phyloP scores from a whole-genome alignment of 2,329 filamentous ascomycete species.

The Aspergillus pseudoglaucus region DNA sequence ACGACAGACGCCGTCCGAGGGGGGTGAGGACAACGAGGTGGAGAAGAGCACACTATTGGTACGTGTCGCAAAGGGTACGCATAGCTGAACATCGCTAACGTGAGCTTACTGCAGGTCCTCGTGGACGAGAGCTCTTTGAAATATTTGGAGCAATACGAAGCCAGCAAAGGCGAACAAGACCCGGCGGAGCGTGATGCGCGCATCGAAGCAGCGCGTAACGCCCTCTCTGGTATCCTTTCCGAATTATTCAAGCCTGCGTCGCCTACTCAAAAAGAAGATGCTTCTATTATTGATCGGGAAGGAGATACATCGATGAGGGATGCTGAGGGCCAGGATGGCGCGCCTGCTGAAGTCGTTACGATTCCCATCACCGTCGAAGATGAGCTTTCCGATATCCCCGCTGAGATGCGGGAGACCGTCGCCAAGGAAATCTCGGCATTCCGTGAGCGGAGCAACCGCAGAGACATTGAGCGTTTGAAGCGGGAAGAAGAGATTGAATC shows the following conservation, averaged over 20 bases:
- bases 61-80: constrained; percentile 13
- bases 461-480: constrained; percentile 80
- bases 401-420: constrained; percentile 92
- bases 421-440: constrained; percentile 92
- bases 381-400: constrained; percentile 88
- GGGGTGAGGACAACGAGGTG: constrained; percentile 42
- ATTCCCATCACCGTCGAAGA: constrained; percentile 85
- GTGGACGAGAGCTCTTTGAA: constrained; percentile 77
- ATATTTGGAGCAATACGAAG: constrained; percentile 77
- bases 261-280: constrained; percentile 39
- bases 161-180: constrained; percentile 58
- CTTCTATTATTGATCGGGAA: constrained; percentile 52
- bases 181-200: constrained; percentile 58
- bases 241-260: constrained; percentile 64
- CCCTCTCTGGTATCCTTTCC: constrained; percentile 61
- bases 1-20: constrained; percentile 52
- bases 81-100: neutral
- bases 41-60: constrained; percentile 67
- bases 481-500: constrained; percentile 91
- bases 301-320: constrained; percentile 67
- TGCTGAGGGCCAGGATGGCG: constrained; percentile 49
- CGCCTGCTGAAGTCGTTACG: constrained; percentile 75
- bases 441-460: constrained; percentile 78
- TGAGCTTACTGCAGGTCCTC: constrained; percentile 43
- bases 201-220: constrained; percentile 61